Base-by-base conservation (phyloP, 179 eudicot species). In the Vitellaria paradoxa region DNA sequence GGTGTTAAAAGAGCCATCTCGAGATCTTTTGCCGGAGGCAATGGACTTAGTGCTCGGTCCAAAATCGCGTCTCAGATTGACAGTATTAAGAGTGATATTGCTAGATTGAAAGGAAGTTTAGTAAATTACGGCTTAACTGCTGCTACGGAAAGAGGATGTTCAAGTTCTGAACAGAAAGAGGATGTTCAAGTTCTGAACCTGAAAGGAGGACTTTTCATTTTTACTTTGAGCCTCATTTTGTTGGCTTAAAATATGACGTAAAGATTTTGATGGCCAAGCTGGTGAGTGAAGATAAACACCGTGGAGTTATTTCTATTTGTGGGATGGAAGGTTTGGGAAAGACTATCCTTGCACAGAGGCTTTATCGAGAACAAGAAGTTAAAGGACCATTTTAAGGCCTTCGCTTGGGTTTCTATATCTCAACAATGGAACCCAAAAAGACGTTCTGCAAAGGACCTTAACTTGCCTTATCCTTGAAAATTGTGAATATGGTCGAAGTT, bases 251-350 rank as follows among this genome's bases (percentile, higher is more conserved):
- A 30, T 2, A 30, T 30, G 37, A 30, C 37, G 2, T 30, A 30
- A 2, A 30, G 37, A 30, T 30, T 30, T 30, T 30, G 37, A 2
- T 30, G 37, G 37, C 42, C 3, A 3, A 64, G 8, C 3, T 89
- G 71, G 77, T 40, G 23, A 24, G 26, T 50, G 62, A 73, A 40
- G 73, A 73, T 10, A 37, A 45, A 26, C 37, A 20, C 4, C 40
- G 7, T 24, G 65, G 30, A 0, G 37, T 30, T 2, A 30, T 30
- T 30, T 30, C 37, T 30, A 30, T 30, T 30, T 42, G 6, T 42
- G 45, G 45, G 45, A 42, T 72, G 82, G 85, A 75, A 0, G 86
- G 79, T 8, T 14, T 78, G 23, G 86, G 84, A 15, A 84, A 84
- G 59, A 80, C 84, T 7, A 63, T 83, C 4, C 49, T 77, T 8